A percentile compares a stretch with the other conserved stretches of the same genome.
These are phyloP conservation scores for Vitis rotundifolia DNA, from an alignment of 164 flowering plant species.

Conservation along the genomic window DNA sequence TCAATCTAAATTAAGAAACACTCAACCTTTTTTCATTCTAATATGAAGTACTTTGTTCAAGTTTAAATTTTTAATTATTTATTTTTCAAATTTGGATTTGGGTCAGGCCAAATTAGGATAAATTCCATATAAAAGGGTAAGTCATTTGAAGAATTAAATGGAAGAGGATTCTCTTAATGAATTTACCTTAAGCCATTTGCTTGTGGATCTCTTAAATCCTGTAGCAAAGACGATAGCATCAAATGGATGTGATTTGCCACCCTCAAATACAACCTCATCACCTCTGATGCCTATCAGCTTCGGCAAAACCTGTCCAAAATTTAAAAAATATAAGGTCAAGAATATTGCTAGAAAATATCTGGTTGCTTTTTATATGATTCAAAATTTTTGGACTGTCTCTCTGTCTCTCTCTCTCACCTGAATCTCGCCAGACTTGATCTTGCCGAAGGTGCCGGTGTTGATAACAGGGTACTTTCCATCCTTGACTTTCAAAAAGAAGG, in stretches of 20 bases:
- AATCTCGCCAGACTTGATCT: conserved; percentile 48
- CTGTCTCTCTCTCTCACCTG: conserved; percentile 30
- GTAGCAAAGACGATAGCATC: conserved; percentile 65
- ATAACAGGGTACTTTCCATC: conserved; percentile 44
- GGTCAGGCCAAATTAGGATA: no score
- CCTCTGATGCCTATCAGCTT: conserved; percentile 38
- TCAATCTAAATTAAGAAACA: no score
- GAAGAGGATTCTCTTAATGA: no score
- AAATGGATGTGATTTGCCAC: conserved; percentile 43
- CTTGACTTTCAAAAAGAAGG: conserved; percentile 32
- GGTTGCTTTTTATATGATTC: no score
- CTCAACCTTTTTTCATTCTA: no score
- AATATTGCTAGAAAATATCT: no score
- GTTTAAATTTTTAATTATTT: no score
- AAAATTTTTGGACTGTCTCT: neutral
- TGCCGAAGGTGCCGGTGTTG: conserved; percentile 39
- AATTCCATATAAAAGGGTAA: no score
- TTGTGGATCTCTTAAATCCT: conserved; percentile 58
- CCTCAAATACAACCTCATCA: conserved; percentile 34
- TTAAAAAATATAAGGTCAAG: no score
- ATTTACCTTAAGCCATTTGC: conserved; percentile 62
- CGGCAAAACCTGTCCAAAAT: conserved; percentile 50
- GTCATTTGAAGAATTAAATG: no score
- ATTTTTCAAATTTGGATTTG: no score
- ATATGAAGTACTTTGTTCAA: no score